phyloP scores from a whole-genome alignment of 1,284 basidiomycete genomes.

The Malassezia restricta region DNA sequence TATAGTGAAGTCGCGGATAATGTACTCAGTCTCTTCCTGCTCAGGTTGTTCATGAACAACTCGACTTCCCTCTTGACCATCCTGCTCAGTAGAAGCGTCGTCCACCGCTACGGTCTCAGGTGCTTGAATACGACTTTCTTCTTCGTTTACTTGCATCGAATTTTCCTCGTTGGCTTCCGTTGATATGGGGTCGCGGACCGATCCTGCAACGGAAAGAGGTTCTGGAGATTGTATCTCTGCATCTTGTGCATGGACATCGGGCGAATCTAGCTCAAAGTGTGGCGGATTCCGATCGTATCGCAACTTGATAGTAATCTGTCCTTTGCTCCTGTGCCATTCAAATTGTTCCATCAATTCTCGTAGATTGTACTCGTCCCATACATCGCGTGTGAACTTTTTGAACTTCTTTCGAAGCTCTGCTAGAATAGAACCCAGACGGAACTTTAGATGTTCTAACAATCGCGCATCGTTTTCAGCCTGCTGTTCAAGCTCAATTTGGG shows the following conservation, averaged over 20 bases:
- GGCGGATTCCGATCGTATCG: slow-evolving; percentile 53
- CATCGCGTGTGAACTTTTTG: slow-evolving; percentile 73
- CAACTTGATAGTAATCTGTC: slow-evolving; percentile 51
- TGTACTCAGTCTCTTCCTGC: slow-evolving; percentile 15
- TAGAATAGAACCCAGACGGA: slow-evolving; percentile 71
- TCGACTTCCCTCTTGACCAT: not conserved
- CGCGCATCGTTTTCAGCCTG: slow-evolving; percentile 72
- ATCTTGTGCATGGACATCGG: not conserved
- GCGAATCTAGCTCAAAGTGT: slow-evolving; percentile 19
- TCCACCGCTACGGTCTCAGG: not conserved
- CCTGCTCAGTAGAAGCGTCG: not conserved
- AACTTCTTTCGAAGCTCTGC: slow-evolving; percentile 83
- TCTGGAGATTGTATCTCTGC: not conserved
- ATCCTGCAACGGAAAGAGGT: not conserved
- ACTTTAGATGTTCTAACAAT: slow-evolving; percentile 70
- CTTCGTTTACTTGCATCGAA: not conserved
- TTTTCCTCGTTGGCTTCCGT: not conserved
- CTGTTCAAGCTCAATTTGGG: slow-evolving; percentile 66
- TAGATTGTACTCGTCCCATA: slow-evolving; percentile 50
- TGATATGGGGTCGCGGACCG: not conserved
- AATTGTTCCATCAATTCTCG: slow-evolving; percentile 43
- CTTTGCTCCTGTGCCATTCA: slow-evolving; percentile 32
- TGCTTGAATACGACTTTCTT: not conserved
- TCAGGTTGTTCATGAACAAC: not conserved
- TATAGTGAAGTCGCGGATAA: slow-evolving; percentile 31